Evolutionary conservation across 768 basidiomycete genomes (phyloP).

Genomic region (Dictyophora rubrovolvata): DNA sequence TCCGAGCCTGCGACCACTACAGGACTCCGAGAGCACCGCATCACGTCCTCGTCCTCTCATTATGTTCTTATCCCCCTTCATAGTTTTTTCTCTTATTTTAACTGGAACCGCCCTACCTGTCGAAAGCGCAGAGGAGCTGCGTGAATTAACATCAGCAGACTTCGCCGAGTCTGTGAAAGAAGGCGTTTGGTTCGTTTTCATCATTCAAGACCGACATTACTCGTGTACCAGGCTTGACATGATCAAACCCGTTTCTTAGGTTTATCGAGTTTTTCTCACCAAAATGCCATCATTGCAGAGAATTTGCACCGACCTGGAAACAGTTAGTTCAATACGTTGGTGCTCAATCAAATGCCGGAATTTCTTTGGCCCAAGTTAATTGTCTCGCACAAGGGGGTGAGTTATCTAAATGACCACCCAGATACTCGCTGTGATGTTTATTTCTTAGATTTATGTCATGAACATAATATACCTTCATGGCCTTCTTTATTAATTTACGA

Average conservation of each 20-base stretch:
- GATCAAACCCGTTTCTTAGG: slow-evolving; percentile 22
- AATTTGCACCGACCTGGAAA: slow-evolving; percentile 78
- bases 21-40: neutral
- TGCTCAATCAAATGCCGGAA: slow-evolving; percentile 36
- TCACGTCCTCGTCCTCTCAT: neutral
- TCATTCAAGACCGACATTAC: neutral
- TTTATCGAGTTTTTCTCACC: slow-evolving; percentile 87
- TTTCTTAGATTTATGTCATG: slow-evolving; percentile 61
- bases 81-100: slow-evolving; percentile 23
- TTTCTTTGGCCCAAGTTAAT: slow-evolving; percentile 74
- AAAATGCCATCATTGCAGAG: slow-evolving; percentile 68
- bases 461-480: slow-evolving; percentile 60
- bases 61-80: slow-evolving; percentile 20
- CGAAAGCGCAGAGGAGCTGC: slow-evolving; percentile 13
- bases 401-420: slow-evolving; percentile 18
- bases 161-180: slow-evolving; percentile 42
- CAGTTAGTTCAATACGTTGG: slow-evolving; percentile 37
- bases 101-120: slow-evolving; percentile 27
- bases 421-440: neutral
- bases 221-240: neutral
- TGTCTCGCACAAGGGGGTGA: slow-evolving; percentile 68
- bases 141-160: slow-evolving; percentile 44
- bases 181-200: slow-evolving; percentile 48
- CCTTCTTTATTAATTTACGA: slow-evolving; percentile 68
- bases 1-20: neutral